Evolutionary conservation across 805 yeast species (phyloP).

Genomic region (Ogataea methanolica): DNA sequence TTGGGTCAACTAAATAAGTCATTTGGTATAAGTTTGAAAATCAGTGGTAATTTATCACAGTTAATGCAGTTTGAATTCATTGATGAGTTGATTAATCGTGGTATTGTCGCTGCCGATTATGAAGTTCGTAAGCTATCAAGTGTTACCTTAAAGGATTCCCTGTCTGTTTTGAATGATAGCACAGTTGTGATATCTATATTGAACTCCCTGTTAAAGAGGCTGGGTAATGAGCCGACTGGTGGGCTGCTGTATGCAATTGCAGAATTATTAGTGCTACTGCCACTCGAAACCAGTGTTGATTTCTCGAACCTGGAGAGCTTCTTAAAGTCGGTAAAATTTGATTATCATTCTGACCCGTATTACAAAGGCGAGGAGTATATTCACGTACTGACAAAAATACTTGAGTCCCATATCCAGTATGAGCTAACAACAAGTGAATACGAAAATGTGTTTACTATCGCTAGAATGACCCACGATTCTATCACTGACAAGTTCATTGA

Average conservation of each 20-base stretch:
- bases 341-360: conserved; percentile 30
- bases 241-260: conserved; percentile 21
- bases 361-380: conserved; percentile 37
- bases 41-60: conserved; percentile 10
- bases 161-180: conserved; percentile 1
- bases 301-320: conserved; percentile 3
- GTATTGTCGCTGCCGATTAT: conserved; percentile 35
- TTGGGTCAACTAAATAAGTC: conserved; percentile 41
- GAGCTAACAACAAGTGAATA: conserved; percentile 7
- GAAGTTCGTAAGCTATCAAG: conserved; percentile 41
- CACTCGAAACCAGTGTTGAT: background rate
- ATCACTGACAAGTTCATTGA: conserved; percentile 28
- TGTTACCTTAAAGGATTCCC: conserved; percentile 26
- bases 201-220: background rate
- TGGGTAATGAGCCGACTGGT: background rate
- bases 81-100: conserved; percentile 29
- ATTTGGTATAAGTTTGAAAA: conserved; percentile 22
- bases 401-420: conserved; percentile 4
- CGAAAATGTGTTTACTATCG: conserved; percentile 25
- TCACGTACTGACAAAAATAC: conserved; percentile 15
- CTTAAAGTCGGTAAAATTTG: conserved; percentile 18
- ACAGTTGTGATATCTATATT: background rate
- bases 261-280: conserved; percentile 10
- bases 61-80: conserved; percentile 25
- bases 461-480: conserved; percentile 20